Evolutionary conservation across 768 basidiomycete genomes (phyloP), one percentile per base, ranked within the genome.

Genomic region (Termitomyces bulborhizus): DNA sequence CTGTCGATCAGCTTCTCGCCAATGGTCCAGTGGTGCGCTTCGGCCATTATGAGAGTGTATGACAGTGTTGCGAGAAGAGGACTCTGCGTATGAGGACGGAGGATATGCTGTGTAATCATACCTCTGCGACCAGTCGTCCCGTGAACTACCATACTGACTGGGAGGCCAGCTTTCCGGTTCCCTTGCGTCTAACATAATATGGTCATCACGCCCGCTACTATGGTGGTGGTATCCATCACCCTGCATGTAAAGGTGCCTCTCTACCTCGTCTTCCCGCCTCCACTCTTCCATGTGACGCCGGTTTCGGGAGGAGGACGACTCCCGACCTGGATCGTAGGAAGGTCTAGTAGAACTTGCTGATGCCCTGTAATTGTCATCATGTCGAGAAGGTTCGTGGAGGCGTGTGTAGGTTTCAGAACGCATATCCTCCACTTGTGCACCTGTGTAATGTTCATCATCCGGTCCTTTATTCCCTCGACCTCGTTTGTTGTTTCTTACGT

Each of bases 381-480:
- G 77, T 60, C 74, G 76, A 61, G 73, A 72, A 62, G 72, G 70
- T 60, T 75, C 75, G 60, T 73, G 74, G 55, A 73, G 67, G 66
- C 77, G 78, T 60, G 81, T 67, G 68, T 81, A 84, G 55, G 75
- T 67, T 57, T 84, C 79, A 63, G 76, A 66, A 69, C 73, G 75
- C 54, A 72, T 64, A 60, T 84, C 82, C 57, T 83, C 82, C 60
- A 63, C 67, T 68, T 76, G 79, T 64, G 76, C 69, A 68, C 72
- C 74, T 61, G 68, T 71, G 66, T 73, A 76, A 57, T 71, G 69
- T 62, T 82, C 79, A 60, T 78, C 75, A 62, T 78, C 77, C 58
- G 69, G 70, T 59, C 71, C 76, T 65, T 77, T 81, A 68, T 74
- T 75, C 53, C 69, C 71, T 67, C 80, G 78, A 65, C 79, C 77